These are phyloP conservation scores for Aurifilum marmelostoma DNA, from an alignment of 2,329 filamentous ascomycete species.

Conservation along the genomic window DNA sequence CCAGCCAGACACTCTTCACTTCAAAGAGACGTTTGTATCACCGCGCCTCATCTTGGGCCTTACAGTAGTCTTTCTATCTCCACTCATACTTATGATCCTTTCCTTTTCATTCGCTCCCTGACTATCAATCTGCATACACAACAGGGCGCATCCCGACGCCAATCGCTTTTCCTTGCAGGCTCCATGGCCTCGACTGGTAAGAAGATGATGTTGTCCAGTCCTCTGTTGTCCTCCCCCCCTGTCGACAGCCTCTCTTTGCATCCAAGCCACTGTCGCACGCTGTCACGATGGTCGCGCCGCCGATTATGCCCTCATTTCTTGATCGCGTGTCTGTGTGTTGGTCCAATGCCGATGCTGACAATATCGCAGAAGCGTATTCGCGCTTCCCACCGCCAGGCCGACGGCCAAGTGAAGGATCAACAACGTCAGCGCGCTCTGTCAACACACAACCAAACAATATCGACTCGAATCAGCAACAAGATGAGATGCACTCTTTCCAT, in stretches of 20 bases:
- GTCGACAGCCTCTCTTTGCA: neutral
- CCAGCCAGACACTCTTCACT: slow-evolving; percentile 4
- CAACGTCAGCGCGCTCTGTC: slow-evolving; percentile 59
- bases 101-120: slow-evolving; percentile 16
- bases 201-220: neutral
- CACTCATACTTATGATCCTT: slow-evolving; percentile 25
- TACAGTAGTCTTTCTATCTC: slow-evolving; percentile 22
- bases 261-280: neutral
- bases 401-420: slow-evolving; percentile 36
- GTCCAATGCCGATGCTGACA: slow-evolving; percentile 11
- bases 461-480: slow-evolving; percentile 53
- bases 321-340: neutral
- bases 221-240: neutral
- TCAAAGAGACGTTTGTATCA: slow-evolving; percentile 22
- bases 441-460: slow-evolving; percentile 53
- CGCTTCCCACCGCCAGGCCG: slow-evolving; percentile 26
- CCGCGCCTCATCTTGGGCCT: slow-evolving; percentile 11
- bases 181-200: slow-evolving; percentile 30
- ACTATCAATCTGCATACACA: neutral
- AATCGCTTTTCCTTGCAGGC: slow-evolving; percentile 6
- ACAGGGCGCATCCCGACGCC: slow-evolving; percentile 9
- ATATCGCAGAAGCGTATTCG: slow-evolving; percentile 27
- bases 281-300: neutral
- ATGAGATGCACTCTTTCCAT: slow-evolving; percentile 48
- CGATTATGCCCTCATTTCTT: neutral